Evolutionary conservation across 441 rosid species (phyloP), one percentile per base, ranked within the genome.

Genomic region (Euphorbia corollata): DNA sequence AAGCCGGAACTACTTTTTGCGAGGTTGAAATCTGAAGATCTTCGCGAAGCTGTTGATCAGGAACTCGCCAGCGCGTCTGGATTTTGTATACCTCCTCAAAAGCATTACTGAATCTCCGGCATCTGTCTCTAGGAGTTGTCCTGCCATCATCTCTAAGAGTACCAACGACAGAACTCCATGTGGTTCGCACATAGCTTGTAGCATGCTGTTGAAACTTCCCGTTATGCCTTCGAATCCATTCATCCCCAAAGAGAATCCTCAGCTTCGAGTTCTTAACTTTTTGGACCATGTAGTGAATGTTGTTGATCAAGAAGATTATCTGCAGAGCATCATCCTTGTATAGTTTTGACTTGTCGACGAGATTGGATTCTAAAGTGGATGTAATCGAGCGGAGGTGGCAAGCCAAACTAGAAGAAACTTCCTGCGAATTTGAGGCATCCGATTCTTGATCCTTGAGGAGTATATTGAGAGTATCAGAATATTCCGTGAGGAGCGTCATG

Each of bases 41-140:
- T 62, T 85, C 97, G 0, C 95, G 81, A n/a, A 92, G 96, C 56
- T 80, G 82, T 71, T 70, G 72, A 76, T 89, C 90, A 7, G 88
- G 85, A 9, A 92, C 76, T 13, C 51, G 69, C 98, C 98, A 90
- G 34, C 70, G 73, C 0, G 89, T 86, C 77, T 90, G 96, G 57
- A 61, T 77, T 68, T 76, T 86, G 83, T 88, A 84, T n/a, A 85
- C 76, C 56, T 89, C 91, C 60, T 90, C 93, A n/a, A 92, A 92
- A 1, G 87, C 87, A 22, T 61, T 50, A 41, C 73, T 45, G 73
- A 92, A 89, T 61, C 65, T 76, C 75, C 77, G 83, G 77, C 88
- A 79, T 68, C 81, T 83, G 67, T 88, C 89, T 67, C 82, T 88
- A 11, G 68, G 73, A 51, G 59, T 54, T 34, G 69, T 43, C 56